Evolutionary conservation across 441 rosid genomes (phyloP).

Genomic region (Pelargonium australe): DNA sequence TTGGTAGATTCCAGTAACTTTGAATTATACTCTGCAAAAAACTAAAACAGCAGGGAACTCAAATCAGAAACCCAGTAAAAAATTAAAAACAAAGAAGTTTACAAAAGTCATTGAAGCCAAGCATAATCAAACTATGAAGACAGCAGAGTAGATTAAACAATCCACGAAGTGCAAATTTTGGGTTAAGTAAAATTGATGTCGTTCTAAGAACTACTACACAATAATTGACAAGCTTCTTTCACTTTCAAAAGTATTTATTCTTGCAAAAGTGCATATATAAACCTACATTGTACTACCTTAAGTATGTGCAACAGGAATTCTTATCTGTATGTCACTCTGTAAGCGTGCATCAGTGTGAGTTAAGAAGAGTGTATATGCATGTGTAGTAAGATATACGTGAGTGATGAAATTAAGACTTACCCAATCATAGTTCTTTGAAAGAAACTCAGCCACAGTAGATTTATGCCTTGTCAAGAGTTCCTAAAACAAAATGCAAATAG

Average conservation of each 20-base stretch:
- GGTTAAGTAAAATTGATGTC: neutral
- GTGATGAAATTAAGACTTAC: slow-evolving; percentile 30
- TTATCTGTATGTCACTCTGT: too few relatives aligned
- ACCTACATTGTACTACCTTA: too few relatives aligned
- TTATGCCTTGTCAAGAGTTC: slow-evolving; percentile 92
- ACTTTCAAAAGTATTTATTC: too few relatives aligned
- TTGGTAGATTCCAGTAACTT: slow-evolving; percentile 81
- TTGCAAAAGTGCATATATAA: too few relatives aligned
- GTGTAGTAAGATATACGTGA: neutral
- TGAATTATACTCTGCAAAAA: slow-evolving; percentile 73
- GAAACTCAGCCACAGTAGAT: slow-evolving; percentile 94
- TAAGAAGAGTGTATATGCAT: too few relatives aligned
- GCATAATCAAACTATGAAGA: neutral
- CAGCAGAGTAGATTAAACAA: neutral
- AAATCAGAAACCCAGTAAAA: neutral
- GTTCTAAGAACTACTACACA: neutral
- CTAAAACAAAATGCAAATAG: slow-evolving; percentile 35
- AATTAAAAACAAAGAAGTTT: neutral
- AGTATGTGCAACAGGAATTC: too few relatives aligned
- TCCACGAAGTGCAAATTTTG: neutral
- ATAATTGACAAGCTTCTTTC: neutral
- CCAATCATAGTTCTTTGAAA: slow-evolving; percentile 92
- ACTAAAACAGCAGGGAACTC: slow-evolving; percentile 36
- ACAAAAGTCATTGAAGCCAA: neutral
- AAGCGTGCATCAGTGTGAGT: too few relatives aligned